Percentiles rank a stretch among this genome's conserved stretches.
phyloP scores from a whole-genome alignment of 2,329 filamentous ascomycete genomes.

The Arthrobotrys conoides region DNA sequence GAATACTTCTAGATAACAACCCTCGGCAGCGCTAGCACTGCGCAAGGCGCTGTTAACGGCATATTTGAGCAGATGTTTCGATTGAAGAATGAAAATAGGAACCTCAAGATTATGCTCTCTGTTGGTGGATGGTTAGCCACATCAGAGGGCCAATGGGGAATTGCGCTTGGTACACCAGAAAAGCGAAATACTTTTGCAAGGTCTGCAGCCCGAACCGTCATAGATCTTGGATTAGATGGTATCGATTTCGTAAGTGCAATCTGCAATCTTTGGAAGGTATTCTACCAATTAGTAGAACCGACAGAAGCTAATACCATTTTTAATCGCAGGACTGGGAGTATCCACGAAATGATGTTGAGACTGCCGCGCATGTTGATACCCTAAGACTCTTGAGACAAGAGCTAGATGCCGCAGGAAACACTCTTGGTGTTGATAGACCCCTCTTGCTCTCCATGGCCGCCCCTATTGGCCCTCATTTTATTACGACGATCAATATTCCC shows the following conservation, averaged over 20 bases:
- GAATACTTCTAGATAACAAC: background rate
- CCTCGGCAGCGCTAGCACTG: constrained; percentile 61
- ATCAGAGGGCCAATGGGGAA: constrained; percentile 74
- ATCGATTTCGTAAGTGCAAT: constrained; percentile 71
- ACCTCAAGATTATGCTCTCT: constrained; percentile 83
- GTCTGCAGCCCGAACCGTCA: constrained; percentile 80
- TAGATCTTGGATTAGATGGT: constrained; percentile 83
- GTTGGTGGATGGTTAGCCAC: constrained; percentile 87
- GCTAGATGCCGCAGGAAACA: constrained; percentile 72
- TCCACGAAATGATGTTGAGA: constrained; percentile 69
- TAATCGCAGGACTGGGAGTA: constrained; percentile 60
- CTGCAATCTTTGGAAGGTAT: background rate
- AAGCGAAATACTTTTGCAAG: constrained; percentile 78
- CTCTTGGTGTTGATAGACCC: constrained; percentile 64
- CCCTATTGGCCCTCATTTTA: constrained; percentile 69
- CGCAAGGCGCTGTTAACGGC: constrained; percentile 76
- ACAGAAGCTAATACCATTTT: background rate
- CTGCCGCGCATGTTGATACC: constrained; percentile 74
- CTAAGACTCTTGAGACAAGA: constrained; percentile 73
- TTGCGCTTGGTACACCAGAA: constrained; percentile 74
- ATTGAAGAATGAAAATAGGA: constrained; percentile 81
- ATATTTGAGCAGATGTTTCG: constrained; percentile 82
- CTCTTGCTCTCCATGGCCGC: constrained; percentile 71
- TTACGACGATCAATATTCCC: constrained; percentile 74
- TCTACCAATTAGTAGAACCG: background rate